These are phyloP conservation scores for Debaryomyces udenii DNA, from an alignment of 1,139 yeast species.

Conservation along the genomic window DNA sequence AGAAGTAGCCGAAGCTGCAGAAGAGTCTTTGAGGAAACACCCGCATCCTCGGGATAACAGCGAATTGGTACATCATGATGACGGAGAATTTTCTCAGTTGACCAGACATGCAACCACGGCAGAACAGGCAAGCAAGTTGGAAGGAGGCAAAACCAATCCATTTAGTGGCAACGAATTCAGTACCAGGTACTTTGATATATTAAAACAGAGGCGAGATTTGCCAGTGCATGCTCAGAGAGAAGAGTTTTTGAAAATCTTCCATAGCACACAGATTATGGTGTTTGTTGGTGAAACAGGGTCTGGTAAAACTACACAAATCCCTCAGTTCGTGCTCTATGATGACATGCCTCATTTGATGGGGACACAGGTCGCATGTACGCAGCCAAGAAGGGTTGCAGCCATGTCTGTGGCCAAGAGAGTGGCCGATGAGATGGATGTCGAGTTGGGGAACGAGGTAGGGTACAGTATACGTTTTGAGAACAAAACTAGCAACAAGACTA, in stretches of 20 bases:
- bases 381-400: constrained; percentile 97
- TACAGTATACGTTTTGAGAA: constrained; percentile 93
- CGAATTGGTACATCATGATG: constrained; percentile 38
- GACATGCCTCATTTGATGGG: constrained; percentile 85
- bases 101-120: constrained; percentile 74
- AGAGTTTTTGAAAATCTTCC: constrained; percentile 83
- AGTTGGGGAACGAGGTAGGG: constrained; percentile 90
- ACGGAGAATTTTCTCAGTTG: constrained; percentile 59
- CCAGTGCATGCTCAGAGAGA: constrained; percentile 95
- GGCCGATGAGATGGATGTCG: constrained; percentile 94
- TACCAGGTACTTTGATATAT: constrained; percentile 71
- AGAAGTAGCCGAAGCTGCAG: constrained; percentile 43
- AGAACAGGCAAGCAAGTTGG: constrained; percentile 64
- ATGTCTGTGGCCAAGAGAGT: constrained; percentile 97
- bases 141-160: constrained; percentile 69
- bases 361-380: constrained; percentile 91
- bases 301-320: constrained; percentile 96
- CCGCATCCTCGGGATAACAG: constrained; percentile 31
- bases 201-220: constrained; percentile 76
- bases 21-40: constrained; percentile 40
- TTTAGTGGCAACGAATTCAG: constrained; percentile 71
- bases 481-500: constrained; percentile 75
- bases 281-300: constrained; percentile 99
- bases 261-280: constrained; percentile 90
- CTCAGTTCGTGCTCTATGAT: constrained; percentile 91